phyloP scores from a whole-genome alignment of 2,329 filamentous ascomycete genomes.

The Phialemoniopsis sp. region DNA sequence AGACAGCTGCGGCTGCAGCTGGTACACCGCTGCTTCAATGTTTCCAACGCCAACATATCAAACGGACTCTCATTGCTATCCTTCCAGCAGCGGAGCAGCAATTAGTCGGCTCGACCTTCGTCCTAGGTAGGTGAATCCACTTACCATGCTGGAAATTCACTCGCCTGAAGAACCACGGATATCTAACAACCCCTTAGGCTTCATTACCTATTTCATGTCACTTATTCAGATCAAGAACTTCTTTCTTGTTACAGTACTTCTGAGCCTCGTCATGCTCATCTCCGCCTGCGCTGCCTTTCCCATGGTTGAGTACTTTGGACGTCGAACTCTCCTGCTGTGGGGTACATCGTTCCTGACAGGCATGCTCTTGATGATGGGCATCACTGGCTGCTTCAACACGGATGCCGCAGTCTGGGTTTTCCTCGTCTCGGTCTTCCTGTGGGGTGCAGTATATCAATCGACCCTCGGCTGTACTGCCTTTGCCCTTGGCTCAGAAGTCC shows the following conservation, averaged over 20 bases:
- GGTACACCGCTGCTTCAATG: constrained; percentile 14
- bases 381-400: constrained; percentile 30
- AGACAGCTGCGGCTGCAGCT: constrained; percentile 2
- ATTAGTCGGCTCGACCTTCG: constrained; percentile 37
- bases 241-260: too few species aligned
- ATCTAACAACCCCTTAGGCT: too few species aligned
- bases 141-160: too few species aligned
- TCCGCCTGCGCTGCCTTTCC: too few species aligned
- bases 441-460: constrained; percentile 35
- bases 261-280: too few species aligned
- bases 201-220: constrained; percentile 34
- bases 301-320: too few species aligned
- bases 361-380: constrained; percentile 27
- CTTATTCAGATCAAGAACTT: too few species aligned
- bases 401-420: constrained; percentile 29
- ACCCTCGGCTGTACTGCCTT: constrained; percentile 39
- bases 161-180: too few species aligned
- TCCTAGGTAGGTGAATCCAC: too few species aligned
- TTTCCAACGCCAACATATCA: constrained; percentile 12
- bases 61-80: constrained; percentile 32
- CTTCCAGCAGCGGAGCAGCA: constrained; percentile 35
- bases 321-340: constrained; percentile 25
- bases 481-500: too few species aligned
- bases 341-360: background rate
- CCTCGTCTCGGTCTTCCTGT: constrained; percentile 21